These are phyloP conservation scores for Crotalaria pallida DNA, from an alignment of 306 rosid genomes.

Conservation along the genomic window DNA sequence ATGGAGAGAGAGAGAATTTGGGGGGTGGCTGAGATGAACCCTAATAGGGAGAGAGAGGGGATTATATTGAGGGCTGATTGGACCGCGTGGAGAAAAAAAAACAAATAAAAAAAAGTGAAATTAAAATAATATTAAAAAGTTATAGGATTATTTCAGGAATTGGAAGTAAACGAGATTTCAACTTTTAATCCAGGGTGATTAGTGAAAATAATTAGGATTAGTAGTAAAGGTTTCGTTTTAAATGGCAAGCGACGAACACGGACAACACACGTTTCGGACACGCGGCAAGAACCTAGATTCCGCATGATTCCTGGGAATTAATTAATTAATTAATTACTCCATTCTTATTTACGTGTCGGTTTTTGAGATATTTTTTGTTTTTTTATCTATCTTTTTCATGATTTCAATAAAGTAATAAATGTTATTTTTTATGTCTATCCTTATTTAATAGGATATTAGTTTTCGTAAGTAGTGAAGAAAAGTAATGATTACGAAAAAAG, in stretches of 20 bases:
- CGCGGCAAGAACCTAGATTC: not conserved
- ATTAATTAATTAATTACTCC: too few species aligned
- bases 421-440: too few species aligned
- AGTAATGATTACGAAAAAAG: too few species aligned
- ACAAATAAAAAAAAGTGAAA: not conserved
- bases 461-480: too few species aligned
- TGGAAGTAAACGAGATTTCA: not conserved
- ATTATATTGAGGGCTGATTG: constrained; percentile 34
- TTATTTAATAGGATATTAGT: too few species aligned
- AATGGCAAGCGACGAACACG: not conserved
- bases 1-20: not conserved
- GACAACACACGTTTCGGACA: constrained; percentile 24
- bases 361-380: too few species aligned
- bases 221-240: constrained; percentile 6
- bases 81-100: constrained; percentile 34
- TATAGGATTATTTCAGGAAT: not conserved
- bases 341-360: too few species aligned
- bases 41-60: constrained; percentile 15
- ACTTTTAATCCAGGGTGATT: not conserved
- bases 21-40: constrained; percentile 14
- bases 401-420: too few species aligned
- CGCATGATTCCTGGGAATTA: not conserved
- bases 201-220: too few species aligned
- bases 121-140: not conserved
- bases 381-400: too few species aligned